Evolutionary conservation across 805 yeast genomes (phyloP), one percentile per base, ranked within the genome.

Genomic region (Diddensiella caesifluorescens): DNA sequence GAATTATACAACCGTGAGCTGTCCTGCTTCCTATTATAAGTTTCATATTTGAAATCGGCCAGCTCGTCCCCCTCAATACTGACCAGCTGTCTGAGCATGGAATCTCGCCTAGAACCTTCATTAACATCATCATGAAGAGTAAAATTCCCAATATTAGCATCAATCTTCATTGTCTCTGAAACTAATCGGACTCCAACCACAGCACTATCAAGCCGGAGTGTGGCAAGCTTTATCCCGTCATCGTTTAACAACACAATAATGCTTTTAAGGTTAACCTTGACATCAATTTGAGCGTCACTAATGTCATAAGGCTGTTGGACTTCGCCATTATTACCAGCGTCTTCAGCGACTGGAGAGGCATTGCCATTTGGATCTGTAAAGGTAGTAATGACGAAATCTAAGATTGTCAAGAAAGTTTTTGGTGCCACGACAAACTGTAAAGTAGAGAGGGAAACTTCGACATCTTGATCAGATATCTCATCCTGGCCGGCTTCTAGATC

Each of bases 11-110:
- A 72, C 67, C 15, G 20, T 22, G 69, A 63, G 1, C 61, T 62
- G 35, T 75, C 69, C 1, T 72, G 71, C 5, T 68, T 68, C 0
- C 70, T 66, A 59, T 83, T 92, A 59, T 75, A 82, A 0, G 96
- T 86, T 57, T 88, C 94, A 59, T 89, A 92, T 3, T 73, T 68
- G 49, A 92, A 73, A 57, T 88, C 95, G 0, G 90, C 94, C 35
- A 88, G 68, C 45, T 83, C 77, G 42, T 79, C 74, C 12, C 88
- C 96, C 54, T 85, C 88, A 58, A 92, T 87, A 40, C 80, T 75
- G 19, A 92, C 70, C 20, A 92, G 64, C 49, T 76, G 75, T 47
- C 90, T 69, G 46, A 81, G 60, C 3, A 72, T 62, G 2, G 87
- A 79, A 35, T 75, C 76, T 43, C 74, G 58, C 15, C 38, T 40